These are phyloP conservation scores for Telfairia occidentalis DNA, from an alignment of 331 rosid species.

Conservation along the genomic window DNA sequence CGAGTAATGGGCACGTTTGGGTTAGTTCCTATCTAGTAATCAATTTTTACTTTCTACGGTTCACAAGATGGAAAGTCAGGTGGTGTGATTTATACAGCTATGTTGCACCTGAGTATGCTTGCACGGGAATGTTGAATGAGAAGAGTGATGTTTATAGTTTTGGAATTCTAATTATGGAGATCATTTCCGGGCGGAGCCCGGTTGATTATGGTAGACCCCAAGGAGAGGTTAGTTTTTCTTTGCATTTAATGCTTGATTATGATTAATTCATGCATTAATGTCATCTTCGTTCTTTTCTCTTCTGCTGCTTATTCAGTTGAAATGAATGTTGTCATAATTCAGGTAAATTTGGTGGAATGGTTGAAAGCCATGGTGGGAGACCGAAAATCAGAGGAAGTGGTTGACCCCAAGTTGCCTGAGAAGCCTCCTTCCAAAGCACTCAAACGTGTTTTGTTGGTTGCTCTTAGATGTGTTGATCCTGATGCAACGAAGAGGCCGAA, in stretches of 20 bases:
- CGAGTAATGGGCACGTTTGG: constrained; percentile 99
- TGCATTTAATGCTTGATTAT: background rate
- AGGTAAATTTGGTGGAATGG: constrained; percentile 93
- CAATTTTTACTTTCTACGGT: background rate
- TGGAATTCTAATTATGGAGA: constrained; percentile 89
- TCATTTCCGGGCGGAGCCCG: constrained; percentile 80
- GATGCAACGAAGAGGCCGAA: constrained; percentile 88
- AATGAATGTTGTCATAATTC: constrained; percentile 11
- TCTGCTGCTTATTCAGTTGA: constrained; percentile 8
- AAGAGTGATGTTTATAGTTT: constrained; percentile 94
- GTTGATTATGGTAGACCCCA: constrained; percentile 78
- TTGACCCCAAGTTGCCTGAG: constrained; percentile 83
- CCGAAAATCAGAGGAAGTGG: constrained; percentile 72
- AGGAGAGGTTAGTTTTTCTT: constrained; percentile 63
- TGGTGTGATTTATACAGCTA: constrained; percentile 37
- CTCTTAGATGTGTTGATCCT: constrained; percentile 92
- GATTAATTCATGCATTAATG: background rate
- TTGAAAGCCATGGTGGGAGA: constrained; percentile 73
- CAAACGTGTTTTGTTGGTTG: constrained; percentile 71
- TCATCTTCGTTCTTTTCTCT: background rate
- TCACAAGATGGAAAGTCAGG: background rate
- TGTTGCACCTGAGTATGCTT: constrained; percentile 98
- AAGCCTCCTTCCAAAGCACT: constrained; percentile 82
- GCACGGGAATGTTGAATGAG: constrained; percentile 95
- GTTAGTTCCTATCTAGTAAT: constrained; percentile 39